These are phyloP conservation scores for Fusarium guadeloupense DNA, from an alignment of 2,329 filamentous ascomycete species.

Conservation along the genomic window DNA sequence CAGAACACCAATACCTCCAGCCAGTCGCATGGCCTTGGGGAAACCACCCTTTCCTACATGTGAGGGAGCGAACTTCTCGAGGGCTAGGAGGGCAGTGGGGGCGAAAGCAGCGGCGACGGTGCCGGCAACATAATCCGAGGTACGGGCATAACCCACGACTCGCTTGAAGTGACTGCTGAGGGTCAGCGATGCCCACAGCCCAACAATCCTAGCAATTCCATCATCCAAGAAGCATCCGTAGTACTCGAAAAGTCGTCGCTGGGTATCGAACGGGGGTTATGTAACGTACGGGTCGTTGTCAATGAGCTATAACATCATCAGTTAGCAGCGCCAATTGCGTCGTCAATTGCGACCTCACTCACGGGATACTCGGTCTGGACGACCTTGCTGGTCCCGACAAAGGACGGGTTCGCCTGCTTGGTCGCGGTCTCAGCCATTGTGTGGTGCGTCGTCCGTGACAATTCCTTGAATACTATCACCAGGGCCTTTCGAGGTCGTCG, in stretches of 20 bases:
- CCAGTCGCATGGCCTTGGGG: conserved; percentile 81
- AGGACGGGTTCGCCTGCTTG: conserved; percentile 50
- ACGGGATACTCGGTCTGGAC: conserved; percentile 88
- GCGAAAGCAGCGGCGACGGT: conserved; percentile 73
- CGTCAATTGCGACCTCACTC: conserved; percentile 52
- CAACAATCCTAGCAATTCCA: not conserved
- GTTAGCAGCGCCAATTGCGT: conserved; percentile 38
- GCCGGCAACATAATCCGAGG: conserved; percentile 82
- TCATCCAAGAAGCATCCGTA: not conserved
- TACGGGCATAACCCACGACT: conserved; percentile 86
- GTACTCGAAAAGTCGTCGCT: conserved; percentile 5
- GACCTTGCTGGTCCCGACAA: conserved; percentile 70
- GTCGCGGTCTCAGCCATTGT: conserved; percentile 53
- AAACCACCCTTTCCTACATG: conserved; percentile 86
- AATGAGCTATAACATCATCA: conserved; percentile 77
- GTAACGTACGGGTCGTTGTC: conserved; percentile 91
- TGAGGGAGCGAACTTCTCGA: conserved; percentile 88
- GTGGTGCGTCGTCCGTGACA: conserved; percentile 43
- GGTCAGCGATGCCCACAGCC: conserved; percentile 41
- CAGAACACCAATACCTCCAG: conserved; percentile 74
- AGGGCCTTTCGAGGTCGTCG: conserved; percentile 40
- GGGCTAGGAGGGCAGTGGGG: conserved; percentile 77
- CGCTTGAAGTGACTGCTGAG: conserved; percentile 82
- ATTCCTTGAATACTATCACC: conserved; percentile 43
- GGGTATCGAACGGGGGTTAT: not conserved